Conservation (phyloP, 2,329 filamentous ascomycete genomes). For the Blumeriella jaapii region DNA sequence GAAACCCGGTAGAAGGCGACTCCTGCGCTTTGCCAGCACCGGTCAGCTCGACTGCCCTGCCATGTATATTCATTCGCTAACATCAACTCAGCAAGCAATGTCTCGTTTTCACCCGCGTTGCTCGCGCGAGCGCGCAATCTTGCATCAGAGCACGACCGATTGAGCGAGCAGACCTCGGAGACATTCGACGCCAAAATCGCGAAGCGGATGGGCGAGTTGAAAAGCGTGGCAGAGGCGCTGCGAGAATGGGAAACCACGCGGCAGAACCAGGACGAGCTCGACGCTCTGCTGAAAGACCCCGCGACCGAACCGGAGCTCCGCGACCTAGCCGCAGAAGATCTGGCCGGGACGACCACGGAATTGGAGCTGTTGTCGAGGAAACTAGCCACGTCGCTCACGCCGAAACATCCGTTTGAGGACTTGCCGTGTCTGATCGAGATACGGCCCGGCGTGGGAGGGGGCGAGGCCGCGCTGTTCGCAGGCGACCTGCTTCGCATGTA, state of each 20-base stretch:
- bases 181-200: slow-evolving; percentile 46
- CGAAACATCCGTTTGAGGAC: slow-evolving; percentile 78
- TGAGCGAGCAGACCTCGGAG: slow-evolving; percentile 39
- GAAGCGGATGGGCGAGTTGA: slow-evolving; percentile 50
- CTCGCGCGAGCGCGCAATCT: slow-evolving; percentile 48
- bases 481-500: slow-evolving; percentile 88
- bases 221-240: slow-evolving; percentile 44
- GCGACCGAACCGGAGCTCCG: slow-evolving; percentile 55
- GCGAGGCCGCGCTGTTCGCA: slow-evolving; percentile 85
- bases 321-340: slow-evolving; percentile 69
- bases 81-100: slow-evolving; percentile 21
- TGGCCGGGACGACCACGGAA: slow-evolving; percentile 50
- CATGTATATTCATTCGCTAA: slow-evolving; percentile 8
- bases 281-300: slow-evolving; percentile 34
- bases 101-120: slow-evolving; percentile 37
- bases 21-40: slow-evolving; percentile 35
- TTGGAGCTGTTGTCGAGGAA: slow-evolving; percentile 52
- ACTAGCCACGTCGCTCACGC: slow-evolving; percentile 69
- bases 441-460: slow-evolving; percentile 79
- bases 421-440: slow-evolving; percentile 88
- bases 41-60: slow-evolving; percentile 26
- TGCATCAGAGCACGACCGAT: slow-evolving; percentile 43
- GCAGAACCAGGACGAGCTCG: slow-evolving; percentile 42
- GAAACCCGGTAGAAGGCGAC: slow-evolving; percentile 17
- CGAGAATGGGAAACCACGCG: slow-evolving; percentile 46